Evolutionary conservation across 257 asterid genomes (phyloP).

Genomic region (Penstemon newberryi): DNA sequence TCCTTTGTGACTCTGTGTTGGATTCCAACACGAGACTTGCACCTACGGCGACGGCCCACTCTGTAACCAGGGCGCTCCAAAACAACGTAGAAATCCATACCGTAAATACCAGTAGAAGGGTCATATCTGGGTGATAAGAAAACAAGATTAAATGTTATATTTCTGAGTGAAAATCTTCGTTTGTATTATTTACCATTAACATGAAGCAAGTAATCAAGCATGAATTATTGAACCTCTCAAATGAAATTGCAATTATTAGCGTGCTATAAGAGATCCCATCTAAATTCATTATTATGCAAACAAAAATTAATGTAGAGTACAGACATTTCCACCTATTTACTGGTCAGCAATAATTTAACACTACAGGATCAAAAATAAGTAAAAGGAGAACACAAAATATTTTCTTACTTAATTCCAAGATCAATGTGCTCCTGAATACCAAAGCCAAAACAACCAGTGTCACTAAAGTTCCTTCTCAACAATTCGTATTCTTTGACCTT

Average conservation of each 20-base stretch:
- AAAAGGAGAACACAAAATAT: not conserved
- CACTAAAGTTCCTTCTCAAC: conserved; percentile 30
- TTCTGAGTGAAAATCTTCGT: not conserved
- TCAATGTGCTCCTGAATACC: conserved; percentile 31
- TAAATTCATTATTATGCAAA: not conserved
- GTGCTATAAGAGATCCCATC: not conserved
- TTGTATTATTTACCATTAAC: not conserved
- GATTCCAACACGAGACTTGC: conserved; percentile 54
- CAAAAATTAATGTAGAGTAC: not conserved
- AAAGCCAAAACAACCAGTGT: conserved; percentile 29
- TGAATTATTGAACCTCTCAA: too few species aligned
- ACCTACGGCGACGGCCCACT: conserved; percentile 49
- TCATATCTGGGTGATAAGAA: conserved; percentile 35
- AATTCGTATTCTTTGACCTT: conserved; percentile 25
- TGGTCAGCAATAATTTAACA: not conserved
- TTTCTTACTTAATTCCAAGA: conserved; percentile 29
- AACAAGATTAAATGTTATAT: not conserved
- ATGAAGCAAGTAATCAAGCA: too few species aligned
- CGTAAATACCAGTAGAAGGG: conserved; percentile 52
- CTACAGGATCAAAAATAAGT: not conserved
- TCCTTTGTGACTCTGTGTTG: conserved; percentile 51
- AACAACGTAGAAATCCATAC: conserved; percentile 50
- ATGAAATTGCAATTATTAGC: too few species aligned
- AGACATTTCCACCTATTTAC: not conserved
- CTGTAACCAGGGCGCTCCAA: conserved; percentile 49